phyloP scores from a whole-genome alignment of 768 basidiomycete genomes.

The Pulveroboletus sp. region DNA sequence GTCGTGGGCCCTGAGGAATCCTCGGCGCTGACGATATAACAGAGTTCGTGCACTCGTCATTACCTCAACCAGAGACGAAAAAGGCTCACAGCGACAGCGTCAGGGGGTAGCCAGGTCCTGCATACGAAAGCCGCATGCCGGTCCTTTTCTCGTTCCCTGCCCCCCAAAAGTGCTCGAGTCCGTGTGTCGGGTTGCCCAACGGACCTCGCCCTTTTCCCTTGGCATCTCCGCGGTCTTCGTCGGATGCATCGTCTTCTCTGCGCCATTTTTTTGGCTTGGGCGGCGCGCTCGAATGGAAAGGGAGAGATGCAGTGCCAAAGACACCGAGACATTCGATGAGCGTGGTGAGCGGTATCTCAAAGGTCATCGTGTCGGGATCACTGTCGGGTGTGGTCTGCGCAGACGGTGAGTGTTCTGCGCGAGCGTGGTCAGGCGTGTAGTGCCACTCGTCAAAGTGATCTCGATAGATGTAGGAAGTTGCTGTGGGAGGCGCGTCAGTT shows the following conservation, averaged over 20 bases:
- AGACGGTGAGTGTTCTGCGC: conserved; percentile 20
- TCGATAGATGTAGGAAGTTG: conserved; percentile 75
- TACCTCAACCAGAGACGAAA: not conserved
- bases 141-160: conserved; percentile 58
- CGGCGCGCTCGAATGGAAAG: conserved; percentile 24
- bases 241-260: conserved; percentile 43
- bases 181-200: conserved; percentile 12
- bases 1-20: conserved; percentile 80
- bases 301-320: conserved; percentile 70
- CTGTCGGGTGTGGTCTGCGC: conserved; percentile 9
- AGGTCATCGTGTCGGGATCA: conserved; percentile 36
- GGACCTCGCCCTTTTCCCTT: conserved; percentile 24
- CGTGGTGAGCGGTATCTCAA: conserved; percentile 81
- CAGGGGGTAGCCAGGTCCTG: conserved; percentile 72
- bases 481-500: conserved; percentile 36
- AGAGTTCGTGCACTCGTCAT: conserved; percentile 2
- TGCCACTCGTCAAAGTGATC: conserved; percentile 77
- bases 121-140: conserved; percentile 81
- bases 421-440: conserved; percentile 46
- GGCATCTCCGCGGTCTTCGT: conserved; percentile 34
- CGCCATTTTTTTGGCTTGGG: conserved; percentile 47
- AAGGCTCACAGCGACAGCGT: conserved; percentile 67
- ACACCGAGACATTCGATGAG: conserved; percentile 90
- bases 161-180: conserved; percentile 58
- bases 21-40: conserved; percentile 51